Conservation (phyloP, 208 protist species). For the Angomonas ambiguus region DNA sequence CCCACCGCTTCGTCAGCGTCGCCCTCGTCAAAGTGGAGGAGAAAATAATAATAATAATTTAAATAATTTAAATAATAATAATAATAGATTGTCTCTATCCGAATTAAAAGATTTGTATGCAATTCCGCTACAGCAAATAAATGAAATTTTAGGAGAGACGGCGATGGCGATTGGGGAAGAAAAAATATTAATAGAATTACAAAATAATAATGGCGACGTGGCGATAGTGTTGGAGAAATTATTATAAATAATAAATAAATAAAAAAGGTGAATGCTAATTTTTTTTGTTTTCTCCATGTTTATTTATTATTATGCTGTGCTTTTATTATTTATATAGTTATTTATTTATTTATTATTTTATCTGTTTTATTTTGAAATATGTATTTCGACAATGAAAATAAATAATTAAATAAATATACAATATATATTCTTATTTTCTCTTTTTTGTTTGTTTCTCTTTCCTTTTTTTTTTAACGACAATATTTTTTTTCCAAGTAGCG, state of each 20-base stretch:
- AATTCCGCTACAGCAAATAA: no score
- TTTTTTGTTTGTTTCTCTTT: conserved; percentile 4
- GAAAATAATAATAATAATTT: no score
- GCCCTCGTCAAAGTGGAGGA: no score
- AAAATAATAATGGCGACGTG: neutral
- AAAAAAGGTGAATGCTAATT: conserved; percentile 5
- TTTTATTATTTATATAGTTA: conserved; percentile 3
- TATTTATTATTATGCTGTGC: conserved; percentile 4
- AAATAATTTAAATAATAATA: neutral
- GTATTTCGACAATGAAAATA: neutral
- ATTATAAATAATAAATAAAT: conserved; percentile 15
- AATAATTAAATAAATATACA: neutral
- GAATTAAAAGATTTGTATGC: no score
- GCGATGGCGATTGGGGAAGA: no score
- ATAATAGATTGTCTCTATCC: no score
- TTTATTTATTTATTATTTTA: neutral
- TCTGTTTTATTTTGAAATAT: neutral
- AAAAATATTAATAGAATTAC: neutral
- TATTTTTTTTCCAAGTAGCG: conserved; percentile 17
- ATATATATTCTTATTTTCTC: neutral
- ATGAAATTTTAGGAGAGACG: no score
- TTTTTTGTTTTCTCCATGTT: conserved; percentile 5
- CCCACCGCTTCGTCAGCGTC: no score
- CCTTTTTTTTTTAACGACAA: conserved; percentile 16
- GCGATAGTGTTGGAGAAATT: neutral